Conservation (phyloP, 306 rosid species). For the Trifolium repens region DNA sequence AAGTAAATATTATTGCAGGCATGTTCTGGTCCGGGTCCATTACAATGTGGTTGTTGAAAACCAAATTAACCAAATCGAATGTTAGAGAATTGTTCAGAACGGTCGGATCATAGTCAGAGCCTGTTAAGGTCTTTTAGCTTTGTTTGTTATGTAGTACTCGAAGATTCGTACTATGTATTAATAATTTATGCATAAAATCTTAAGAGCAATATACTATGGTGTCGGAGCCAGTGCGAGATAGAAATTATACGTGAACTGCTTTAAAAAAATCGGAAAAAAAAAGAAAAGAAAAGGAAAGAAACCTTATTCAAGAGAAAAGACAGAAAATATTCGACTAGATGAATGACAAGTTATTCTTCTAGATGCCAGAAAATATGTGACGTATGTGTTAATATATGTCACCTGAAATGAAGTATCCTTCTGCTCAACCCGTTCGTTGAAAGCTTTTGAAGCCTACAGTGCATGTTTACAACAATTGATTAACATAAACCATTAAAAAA, state of each 20-base stretch:
- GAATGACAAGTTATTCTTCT: conserved; percentile 28
- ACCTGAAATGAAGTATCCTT: conserved; percentile 78
- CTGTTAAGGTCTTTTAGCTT: no score
- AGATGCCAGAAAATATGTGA: conserved; percentile 19
- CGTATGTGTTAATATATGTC: neutral
- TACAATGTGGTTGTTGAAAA: no score
- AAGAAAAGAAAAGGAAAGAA: neutral
- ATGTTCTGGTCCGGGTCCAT: no score
- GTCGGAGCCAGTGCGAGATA: neutral
- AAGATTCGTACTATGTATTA: no score
- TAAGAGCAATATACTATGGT: neutral
- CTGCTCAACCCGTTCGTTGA: conserved; percentile 54
- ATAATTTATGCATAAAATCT: no score
- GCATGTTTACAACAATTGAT: conserved; percentile 31
- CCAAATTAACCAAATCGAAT: no score
- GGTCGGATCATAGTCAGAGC: no score
- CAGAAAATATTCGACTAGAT: neutral
- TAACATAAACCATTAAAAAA: neutral
- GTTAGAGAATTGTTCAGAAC: no score
- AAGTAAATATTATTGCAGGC: no score
- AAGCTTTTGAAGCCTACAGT: conserved; percentile 65
- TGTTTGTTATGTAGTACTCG: no score
- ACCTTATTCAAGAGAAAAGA: conserved; percentile 11
- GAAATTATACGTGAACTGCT: neutral
- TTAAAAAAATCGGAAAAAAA: neutral